Conservation (phyloP, 2,329 filamentous ascomycete genomes). For the Bipolaris bicolor region DNA sequence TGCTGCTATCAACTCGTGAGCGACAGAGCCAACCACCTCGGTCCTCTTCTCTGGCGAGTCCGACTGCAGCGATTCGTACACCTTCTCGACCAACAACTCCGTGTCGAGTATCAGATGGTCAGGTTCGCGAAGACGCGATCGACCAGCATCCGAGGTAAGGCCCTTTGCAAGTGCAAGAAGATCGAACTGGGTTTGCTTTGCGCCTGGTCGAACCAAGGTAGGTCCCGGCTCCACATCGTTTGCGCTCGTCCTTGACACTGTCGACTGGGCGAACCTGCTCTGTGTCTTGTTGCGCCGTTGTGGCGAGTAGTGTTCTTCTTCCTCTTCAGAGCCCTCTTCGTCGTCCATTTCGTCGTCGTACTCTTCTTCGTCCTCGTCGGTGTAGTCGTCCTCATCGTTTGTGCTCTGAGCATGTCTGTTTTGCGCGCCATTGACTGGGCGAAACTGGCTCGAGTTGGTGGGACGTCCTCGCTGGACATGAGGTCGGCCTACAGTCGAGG, state of each 20-base stretch:
- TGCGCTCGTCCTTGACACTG: slow-evolving; percentile 47
- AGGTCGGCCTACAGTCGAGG: slow-evolving; percentile 38
- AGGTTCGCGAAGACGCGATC: slow-evolving; percentile 69
- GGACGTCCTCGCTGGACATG: slow-evolving; percentile 37
- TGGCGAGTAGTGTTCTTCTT: slow-evolving; percentile 53
- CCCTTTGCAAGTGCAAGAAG: slow-evolving; percentile 76
- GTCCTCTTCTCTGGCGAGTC: slow-evolving; percentile 40
- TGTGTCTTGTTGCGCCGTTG: slow-evolving; percentile 33
- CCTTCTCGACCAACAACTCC: slow-evolving; percentile 67
- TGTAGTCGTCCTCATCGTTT: slow-evolving; percentile 40
- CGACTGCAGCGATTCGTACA: slow-evolving; percentile 44
- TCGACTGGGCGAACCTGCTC: slow-evolving; percentile 39
- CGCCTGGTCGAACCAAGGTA: slow-evolving; percentile 34
- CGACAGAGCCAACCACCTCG: slow-evolving; percentile 34
- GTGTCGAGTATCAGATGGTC: slow-evolving; percentile 75
- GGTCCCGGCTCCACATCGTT: slow-evolving; percentile 30
- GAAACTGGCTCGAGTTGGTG: slow-evolving; percentile 32
- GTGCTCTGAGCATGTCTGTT: slow-evolving; percentile 46
- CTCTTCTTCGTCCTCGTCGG: slow-evolving; percentile 32
- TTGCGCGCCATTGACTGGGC: slow-evolving; percentile 37
- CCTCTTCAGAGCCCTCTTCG: slow-evolving; percentile 48
- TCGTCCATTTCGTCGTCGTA: slow-evolving; percentile 45
- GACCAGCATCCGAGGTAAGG: slow-evolving; percentile 63
- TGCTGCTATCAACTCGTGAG: slow-evolving; percentile 36
- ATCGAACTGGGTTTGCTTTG: slow-evolving; percentile 61